Base-by-base conservation (phyloP, 257 asterid genomes). In the Petunia secreta region DNA sequence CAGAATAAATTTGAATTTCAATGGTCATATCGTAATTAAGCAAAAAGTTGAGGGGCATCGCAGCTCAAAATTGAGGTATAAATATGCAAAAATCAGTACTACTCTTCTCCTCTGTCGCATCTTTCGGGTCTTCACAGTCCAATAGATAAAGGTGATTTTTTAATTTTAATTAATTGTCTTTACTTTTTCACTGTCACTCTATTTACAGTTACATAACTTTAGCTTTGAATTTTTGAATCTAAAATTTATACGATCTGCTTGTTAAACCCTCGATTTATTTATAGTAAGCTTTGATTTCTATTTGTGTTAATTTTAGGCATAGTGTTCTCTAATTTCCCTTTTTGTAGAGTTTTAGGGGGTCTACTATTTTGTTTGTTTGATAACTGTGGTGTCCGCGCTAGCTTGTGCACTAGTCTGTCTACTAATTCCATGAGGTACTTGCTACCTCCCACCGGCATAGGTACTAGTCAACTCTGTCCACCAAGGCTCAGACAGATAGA, bases 91-190 rank as follows among this genome's bases (percentile, higher is more conserved):
- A 77, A 62, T 86, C 84, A 81, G 48, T 65, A 2, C 44, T 84
- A 25, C 37, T 79, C 6, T 50, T 43, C 81, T 52, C 83, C 89
- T 82, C 93, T 67, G 85, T 78, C 83, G 92, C 91, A 80, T 87
- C 87, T 85, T 84, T 85, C 86, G 84, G 75, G 80, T 37, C 38
- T 80, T 85, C 84, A 75, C 74, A 52, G 88, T 87, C 82, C 76
- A 87, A 78, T 87, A 80, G 86, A 85, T 80, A 83, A 83, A 85
- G 97, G 94, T 89, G 40, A 52, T 75, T 80, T 46, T 66, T 83
- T 71, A 81, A 75, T 81, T 25, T 87, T 63, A 82, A 83, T 83
- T 78, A 9, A 2, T 36, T 46, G n/a, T 6, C 41, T 41, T 44
- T 2, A 68, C 14, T 67, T 37, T 15, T 16, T 36, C 67, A 86